phyloP scores from a whole-genome alignment of 2,329 filamentous ascomycete species.

The Nigrospora sphaerica region DNA sequence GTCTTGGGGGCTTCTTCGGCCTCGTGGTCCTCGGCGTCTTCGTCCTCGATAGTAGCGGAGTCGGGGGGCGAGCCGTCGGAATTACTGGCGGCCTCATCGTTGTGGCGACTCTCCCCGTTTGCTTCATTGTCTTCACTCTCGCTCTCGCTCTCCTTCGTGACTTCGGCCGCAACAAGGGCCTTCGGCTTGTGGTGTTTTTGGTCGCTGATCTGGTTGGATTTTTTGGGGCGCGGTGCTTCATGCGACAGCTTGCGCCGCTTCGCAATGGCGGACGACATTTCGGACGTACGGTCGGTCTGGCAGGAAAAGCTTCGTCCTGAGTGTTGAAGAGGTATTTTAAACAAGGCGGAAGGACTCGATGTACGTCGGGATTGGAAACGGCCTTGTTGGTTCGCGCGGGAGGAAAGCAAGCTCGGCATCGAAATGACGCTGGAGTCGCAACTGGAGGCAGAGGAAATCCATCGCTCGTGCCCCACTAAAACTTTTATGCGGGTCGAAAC shows the following conservation, averaged over 20 bases:
- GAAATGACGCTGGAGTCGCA: no score
- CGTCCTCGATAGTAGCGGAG: conserved; percentile 13
- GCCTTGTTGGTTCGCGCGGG: no score
- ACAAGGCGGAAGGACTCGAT: no score
- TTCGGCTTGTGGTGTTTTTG: neutral
- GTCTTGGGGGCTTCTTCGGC: conserved; percentile 40
- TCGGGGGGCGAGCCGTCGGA: conserved; percentile 8
- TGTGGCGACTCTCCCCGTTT: neutral
- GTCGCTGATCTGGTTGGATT: neutral
- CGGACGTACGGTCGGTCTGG: conserved; percentile 2
- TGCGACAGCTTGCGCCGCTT: conserved; percentile 33
- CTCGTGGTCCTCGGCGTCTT: conserved; percentile 11
- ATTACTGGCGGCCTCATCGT: conserved; percentile 5
- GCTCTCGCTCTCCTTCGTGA: conserved; percentile 1
- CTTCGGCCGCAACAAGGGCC: neutral
- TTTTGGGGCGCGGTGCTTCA: conserved; percentile 4
- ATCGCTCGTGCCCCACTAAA: neutral
- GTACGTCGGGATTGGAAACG: no score
- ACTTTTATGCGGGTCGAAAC: neutral
- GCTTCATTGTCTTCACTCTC: neutral
- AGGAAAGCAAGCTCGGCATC: no score
- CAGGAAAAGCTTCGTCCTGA: no score
- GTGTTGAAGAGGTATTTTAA: no score
- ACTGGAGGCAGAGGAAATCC: neutral
- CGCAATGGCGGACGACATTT: conserved; percentile 25